Conservation (phyloP, 768 basidiomycete genomes). For the Termitomyces sp. region DNA sequence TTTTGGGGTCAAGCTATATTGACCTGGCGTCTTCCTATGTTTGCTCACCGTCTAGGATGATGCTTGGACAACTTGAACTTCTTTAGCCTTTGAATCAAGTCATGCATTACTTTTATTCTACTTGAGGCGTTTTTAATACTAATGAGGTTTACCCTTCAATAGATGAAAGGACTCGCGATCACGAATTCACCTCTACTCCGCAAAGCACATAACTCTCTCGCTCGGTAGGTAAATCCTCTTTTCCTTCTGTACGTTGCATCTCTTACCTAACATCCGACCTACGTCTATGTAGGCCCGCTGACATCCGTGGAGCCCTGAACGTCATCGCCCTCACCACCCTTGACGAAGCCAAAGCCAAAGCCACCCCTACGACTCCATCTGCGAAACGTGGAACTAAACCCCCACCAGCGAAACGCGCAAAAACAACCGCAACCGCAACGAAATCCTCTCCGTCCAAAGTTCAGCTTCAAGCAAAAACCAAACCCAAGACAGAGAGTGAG, state of each 20-base stretch:
- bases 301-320: constrained; percentile 50
- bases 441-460: constrained; percentile 14
- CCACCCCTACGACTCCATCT: constrained; percentile 7
- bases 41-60: not conserved
- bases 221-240: constrained; percentile 38
- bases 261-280: constrained; percentile 1
- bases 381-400: constrained; percentile 24
- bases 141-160: not conserved
- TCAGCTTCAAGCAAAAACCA: constrained; percentile 15
- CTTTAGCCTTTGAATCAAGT: not conserved
- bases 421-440: constrained; percentile 13
- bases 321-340: constrained; percentile 42
- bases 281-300: constrained; percentile 44
- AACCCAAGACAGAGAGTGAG: constrained; percentile 17
- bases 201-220: constrained; percentile 53
- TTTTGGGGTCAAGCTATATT: not conserved
- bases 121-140: not conserved
- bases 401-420: constrained; percentile 34
- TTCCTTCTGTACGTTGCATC: not conserved
- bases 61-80: not conserved
- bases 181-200: constrained; percentile 54
- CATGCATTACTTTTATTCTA: not conserved
- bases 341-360: constrained; percentile 35
- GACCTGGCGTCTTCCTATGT: not conserved
- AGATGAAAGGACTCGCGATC: constrained; percentile 66